phyloP scores from a whole-genome alignment of 2,329 filamentous ascomycete genomes.

The Stemphylium vesicarium region DNA sequence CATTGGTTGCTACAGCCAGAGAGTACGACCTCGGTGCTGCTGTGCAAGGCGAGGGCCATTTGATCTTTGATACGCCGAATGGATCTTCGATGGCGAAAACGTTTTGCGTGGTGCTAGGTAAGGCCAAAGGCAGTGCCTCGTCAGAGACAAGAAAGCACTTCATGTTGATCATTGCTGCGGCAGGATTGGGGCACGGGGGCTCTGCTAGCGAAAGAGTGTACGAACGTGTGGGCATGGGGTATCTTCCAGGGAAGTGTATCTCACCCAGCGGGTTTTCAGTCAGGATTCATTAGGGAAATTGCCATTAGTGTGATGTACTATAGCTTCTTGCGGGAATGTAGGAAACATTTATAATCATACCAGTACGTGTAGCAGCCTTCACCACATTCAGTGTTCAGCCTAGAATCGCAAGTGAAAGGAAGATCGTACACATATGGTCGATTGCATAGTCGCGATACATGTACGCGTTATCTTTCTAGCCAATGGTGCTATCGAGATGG shows the following conservation, averaged over 20 bases:
- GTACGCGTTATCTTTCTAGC: too few relatives aligned
- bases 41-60: not conserved
- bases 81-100: not conserved
- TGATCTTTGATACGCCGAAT: conserved; percentile 1
- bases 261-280: not conserved
- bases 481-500: too few relatives aligned
- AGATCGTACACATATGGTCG: too few relatives aligned
- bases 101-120: conserved; percentile 1
- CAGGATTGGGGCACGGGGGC: not conserved
- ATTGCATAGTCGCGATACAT: not conserved
- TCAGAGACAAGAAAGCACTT: not conserved
- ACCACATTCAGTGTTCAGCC: too few relatives aligned
- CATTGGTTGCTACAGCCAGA: not conserved
- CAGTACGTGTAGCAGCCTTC: too few relatives aligned
- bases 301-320: too few relatives aligned
- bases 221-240: not conserved
- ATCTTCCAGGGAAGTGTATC: conserved; percentile 4
- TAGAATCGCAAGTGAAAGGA: too few relatives aligned
- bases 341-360: too few relatives aligned
- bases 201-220: not conserved
- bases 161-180: not conserved
- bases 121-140: not conserved
- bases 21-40: not conserved
- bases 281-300: not conserved
- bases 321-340: too few relatives aligned